A percentile compares a stretch with the other conserved stretches of the same genome.
Conservation (phyloP, 1,284 basidiomycete species). For the Sporisorium iseilematis-ciliati region DNA sequence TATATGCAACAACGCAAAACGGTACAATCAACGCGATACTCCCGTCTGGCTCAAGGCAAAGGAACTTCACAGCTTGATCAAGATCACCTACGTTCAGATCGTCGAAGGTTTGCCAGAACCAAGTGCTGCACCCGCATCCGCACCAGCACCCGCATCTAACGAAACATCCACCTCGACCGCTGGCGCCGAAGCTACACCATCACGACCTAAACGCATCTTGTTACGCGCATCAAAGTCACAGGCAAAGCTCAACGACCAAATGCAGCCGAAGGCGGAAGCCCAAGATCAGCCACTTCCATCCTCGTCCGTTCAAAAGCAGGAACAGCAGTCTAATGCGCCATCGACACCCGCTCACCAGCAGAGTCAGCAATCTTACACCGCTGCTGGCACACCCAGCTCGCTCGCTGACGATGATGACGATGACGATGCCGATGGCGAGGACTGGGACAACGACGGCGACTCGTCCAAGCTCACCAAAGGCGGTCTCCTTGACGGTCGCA, state of each 20-base stretch:
- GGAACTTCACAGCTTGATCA: conserved; percentile 71
- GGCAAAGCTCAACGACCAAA: conserved; percentile 36
- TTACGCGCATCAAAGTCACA: conserved; percentile 40
- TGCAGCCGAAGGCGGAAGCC: conserved; percentile 17
- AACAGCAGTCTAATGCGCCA: conserved; percentile 9
- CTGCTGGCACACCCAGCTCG: conserved; percentile 33
- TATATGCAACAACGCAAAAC: conserved; percentile 89
- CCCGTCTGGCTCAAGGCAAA: conserved; percentile 87
- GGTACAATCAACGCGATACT: conserved; percentile 88
- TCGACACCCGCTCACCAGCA: conserved; percentile 30
- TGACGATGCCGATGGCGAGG: conserved; percentile 24
- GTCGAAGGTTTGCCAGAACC: conserved; percentile 47
- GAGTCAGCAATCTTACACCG: conserved; percentile 31
- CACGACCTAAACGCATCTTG: conserved; percentile 40
- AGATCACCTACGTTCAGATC: conserved; percentile 58
- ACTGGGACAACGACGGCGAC: conserved; percentile 22
- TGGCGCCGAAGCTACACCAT: conserved; percentile 12
- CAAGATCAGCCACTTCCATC: conserved; percentile 16
- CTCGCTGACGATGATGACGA: conserved; percentile 38
- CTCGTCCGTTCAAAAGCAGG: conserved; percentile 8
- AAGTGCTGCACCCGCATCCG: conserved; percentile 16
- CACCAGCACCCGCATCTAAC: conserved; percentile 3
- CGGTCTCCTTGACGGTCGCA: conserved; percentile 49
- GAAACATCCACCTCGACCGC: not conserved
- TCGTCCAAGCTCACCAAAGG: conserved; percentile 49